Evolutionary conservation across 441 rosid genomes (phyloP).

Genomic region (Theobroma grandiflorum): DNA sequence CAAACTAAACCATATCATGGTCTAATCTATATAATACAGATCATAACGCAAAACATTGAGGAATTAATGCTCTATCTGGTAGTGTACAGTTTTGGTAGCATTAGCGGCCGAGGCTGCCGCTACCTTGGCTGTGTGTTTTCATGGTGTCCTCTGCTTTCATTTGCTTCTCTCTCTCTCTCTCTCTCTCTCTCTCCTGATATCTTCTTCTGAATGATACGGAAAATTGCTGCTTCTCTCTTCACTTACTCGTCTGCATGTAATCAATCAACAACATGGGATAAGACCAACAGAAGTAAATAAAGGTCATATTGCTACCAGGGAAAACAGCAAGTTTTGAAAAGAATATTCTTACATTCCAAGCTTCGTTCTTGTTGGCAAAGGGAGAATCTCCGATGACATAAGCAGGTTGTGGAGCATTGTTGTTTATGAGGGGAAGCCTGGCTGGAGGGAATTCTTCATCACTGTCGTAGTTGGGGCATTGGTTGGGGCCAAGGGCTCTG

Average conservation of each 20-base stretch:
- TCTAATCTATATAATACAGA: background rate
- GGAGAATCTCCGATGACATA: constrained; percentile 32
- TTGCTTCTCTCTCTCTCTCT: constrained; percentile 2
- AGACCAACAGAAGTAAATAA: background rate
- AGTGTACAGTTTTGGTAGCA: too few species aligned
- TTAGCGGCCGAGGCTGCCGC: background rate
- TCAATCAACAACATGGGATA: background rate
- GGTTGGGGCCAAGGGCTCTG: constrained; percentile 37
- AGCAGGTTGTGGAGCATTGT: constrained; percentile 31
- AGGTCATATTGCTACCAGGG: background rate
- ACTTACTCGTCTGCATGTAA: constrained; percentile 36
- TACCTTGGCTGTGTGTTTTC: background rate
- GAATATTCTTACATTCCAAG: constrained; percentile 37
- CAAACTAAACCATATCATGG: background rate
- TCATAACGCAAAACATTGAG: background rate
- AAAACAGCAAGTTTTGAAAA: background rate
- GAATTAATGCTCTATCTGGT: too few species aligned
- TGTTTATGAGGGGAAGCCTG: constrained; percentile 49
- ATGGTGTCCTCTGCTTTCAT: background rate
- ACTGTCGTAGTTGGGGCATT: constrained; percentile 32
- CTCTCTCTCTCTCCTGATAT: background rate
- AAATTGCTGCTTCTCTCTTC: constrained; percentile 20
- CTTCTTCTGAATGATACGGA: background rate
- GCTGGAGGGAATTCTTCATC: constrained; percentile 38
- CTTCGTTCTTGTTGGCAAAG: constrained; percentile 30